Evolutionary conservation across 2,329 filamentous ascomycete genomes (phyloP), one percentile per base, ranked within the genome.

Genomic region (Chrysoporthe austroafricana): DNA sequence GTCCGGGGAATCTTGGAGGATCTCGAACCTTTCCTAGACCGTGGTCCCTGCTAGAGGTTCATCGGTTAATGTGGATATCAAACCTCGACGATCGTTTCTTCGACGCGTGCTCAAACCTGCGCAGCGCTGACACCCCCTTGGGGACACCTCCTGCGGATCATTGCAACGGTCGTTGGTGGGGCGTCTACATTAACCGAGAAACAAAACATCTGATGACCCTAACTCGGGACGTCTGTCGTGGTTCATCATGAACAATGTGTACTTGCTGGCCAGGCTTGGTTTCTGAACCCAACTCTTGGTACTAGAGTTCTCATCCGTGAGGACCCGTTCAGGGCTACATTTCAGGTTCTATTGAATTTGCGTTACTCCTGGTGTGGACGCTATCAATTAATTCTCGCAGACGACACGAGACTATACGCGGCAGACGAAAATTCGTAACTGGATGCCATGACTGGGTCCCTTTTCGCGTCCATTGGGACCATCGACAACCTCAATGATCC

Each of bases 391-490:
- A 26, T 26, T 32, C 11, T 32, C 26, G 11, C 16, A 48, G 3
- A 8, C 50, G 4, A 34, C 14, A 18, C 50, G 26, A 16, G 14
- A 11, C 2, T 6, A 52, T 14, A 32, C 26, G 3, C 5, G 50
- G 14, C 50, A 26, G 50, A 13, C 21, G 50, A 11, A 34, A 54
- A 16, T 16, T 14, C 11, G 6, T 26, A 32, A 26, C 26, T 26
- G 26, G 4, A 26, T 52, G 21, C 4, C 26, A 61, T 61, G 58
- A 46, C 58, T 32, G 42, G 21, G 18, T 67, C 65, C 42, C 44
- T 67, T 21, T 64, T 63, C 52, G 65, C 60, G 26, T 57, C 63
- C 43, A 64, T 67, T n/a, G 65, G 65, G 26, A 56, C 65, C 14
- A 14, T 52, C 42, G 61, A 67, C 43, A 67, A 67, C 48, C 61